Percentiles rank a stretch among this genome's conserved stretches.
phyloP scores from a whole-genome alignment of 1,139 yeast genomes.

The Nakaseomyces nivariensis region DNA sequence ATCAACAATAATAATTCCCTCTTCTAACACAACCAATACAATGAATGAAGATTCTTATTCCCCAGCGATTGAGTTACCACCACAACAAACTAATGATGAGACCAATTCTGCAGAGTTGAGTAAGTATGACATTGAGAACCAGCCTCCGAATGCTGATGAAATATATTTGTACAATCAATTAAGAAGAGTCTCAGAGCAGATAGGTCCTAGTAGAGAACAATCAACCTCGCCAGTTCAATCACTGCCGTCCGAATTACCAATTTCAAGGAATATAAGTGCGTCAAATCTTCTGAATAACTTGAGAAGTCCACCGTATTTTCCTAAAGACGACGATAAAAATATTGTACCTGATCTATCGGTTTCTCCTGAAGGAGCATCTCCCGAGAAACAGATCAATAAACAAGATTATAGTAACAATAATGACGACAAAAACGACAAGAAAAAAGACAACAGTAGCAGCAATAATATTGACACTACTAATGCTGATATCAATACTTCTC shows the following conservation, averaged over 20 bases:
- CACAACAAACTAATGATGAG: neutral
- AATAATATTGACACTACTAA: neutral
- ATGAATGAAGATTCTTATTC: neutral
- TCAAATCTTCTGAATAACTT: neutral
- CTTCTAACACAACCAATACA: neutral
- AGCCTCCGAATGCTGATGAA: neutral
- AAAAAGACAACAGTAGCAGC: too few species aligned
- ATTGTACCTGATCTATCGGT: neutral
- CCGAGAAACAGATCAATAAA: neutral
- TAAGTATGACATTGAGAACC: neutral
- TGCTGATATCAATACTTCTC: neutral
- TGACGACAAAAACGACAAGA: too few species aligned
- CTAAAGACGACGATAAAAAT: neutral
- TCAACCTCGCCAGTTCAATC: neutral
- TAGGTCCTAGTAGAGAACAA: neutral
- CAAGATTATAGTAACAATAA: neutral
- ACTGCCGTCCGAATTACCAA: constrained; percentile 1
- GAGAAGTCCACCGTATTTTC: neutral
- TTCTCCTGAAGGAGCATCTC: neutral
- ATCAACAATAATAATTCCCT: neutral
- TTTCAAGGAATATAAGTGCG: neutral
- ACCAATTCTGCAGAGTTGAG: neutral
- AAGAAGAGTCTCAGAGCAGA: neutral
- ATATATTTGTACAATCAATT: neutral
- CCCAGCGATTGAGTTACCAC: neutral